Conservation (phyloP, 2,329 filamentous ascomycete genomes). For the Bipolaris victoriae region DNA sequence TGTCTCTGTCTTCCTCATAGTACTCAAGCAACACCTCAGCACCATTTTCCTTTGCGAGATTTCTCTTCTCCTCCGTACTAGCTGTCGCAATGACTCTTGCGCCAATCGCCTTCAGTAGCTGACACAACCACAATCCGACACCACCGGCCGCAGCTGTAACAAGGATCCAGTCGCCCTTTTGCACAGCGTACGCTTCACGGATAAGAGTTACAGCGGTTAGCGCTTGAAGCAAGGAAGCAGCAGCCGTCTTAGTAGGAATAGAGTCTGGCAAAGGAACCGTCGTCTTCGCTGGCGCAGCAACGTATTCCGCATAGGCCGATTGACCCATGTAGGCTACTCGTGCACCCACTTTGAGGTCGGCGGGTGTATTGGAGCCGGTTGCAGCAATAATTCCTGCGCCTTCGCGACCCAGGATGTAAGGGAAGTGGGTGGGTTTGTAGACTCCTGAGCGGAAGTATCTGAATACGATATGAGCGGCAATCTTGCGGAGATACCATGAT, state of each 20-base stretch:
- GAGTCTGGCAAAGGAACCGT: slow-evolving; percentile 68
- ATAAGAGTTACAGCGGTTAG: slow-evolving; percentile 82
- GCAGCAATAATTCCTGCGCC: slow-evolving; percentile 73
- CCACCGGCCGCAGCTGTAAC: slow-evolving; percentile 88
- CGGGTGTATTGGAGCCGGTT: slow-evolving; percentile 58
- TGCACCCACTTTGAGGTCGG: slow-evolving; percentile 68
- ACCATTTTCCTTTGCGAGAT: slow-evolving; percentile 71
- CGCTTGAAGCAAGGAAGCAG: slow-evolving; percentile 77
- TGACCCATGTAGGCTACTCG: slow-evolving; percentile 72
- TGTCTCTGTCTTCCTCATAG: slow-evolving; percentile 56
- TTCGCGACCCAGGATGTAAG: slow-evolving; percentile 80
- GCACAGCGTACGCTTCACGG: slow-evolving; percentile 72
- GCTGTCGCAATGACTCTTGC: slow-evolving; percentile 82
- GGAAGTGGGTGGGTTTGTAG: slow-evolving; percentile 71
- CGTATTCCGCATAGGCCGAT: slow-evolving; percentile 66
- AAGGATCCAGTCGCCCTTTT: slow-evolving; percentile 79
- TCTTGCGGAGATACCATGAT: neutral
- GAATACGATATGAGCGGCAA: neutral
- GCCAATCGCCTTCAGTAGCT: slow-evolving; percentile 74
- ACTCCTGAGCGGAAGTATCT: slow-evolving; percentile 86
- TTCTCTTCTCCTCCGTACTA: slow-evolving; percentile 73
- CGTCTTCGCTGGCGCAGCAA: slow-evolving; percentile 59
- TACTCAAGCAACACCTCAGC: slow-evolving; percentile 78
- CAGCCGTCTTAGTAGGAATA: slow-evolving; percentile 66
- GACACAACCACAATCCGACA: slow-evolving; percentile 71